These are phyloP conservation scores for Suhomyces vadensis DNA, from an alignment of 805 yeast genomes.

Conservation along the genomic window DNA sequence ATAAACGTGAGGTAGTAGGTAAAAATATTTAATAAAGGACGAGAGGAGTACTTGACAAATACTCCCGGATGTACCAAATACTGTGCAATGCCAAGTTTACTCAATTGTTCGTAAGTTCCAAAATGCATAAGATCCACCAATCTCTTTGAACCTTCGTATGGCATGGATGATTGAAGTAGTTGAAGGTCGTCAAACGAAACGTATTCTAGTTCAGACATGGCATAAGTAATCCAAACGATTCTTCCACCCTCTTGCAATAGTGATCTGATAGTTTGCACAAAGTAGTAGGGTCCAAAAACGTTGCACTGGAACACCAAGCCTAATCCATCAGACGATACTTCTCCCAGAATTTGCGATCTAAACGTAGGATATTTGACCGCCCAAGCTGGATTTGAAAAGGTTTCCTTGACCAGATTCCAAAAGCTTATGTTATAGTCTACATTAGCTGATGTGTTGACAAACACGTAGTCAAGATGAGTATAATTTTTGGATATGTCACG, in stretches of 20 bases:
- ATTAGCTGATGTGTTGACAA: constrained; percentile 64
- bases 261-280: constrained; percentile 64
- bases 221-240: constrained; percentile 75
- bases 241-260: constrained; percentile 60
- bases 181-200: constrained; percentile 75
- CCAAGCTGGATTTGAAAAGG: constrained; percentile 61
- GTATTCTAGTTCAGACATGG: constrained; percentile 75
- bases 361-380: constrained; percentile 80
- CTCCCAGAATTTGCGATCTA: constrained; percentile 78
- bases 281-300: constrained; percentile 90
- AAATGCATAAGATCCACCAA: constrained; percentile 79
- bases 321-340: constrained; percentile 70
- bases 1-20: constrained; percentile 82
- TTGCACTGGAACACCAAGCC: constrained; percentile 92
- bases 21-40: constrained; percentile 62
- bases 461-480: constrained; percentile 68
- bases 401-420: constrained; percentile 69
- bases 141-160: constrained; percentile 91
- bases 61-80: constrained; percentile 93
- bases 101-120: constrained; percentile 61
- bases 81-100: constrained; percentile 57
- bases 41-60: constrained; percentile 74
- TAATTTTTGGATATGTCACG: constrained; percentile 67
- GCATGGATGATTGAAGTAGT: constrained; percentile 57
- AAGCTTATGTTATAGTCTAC: constrained; percentile 84